Percentiles rank a stretch among this genome's conserved stretches.
Evolutionary conservation across 345 rosid species (phyloP).

Genomic region (Rhodomyrtus tomentosa): DNA sequence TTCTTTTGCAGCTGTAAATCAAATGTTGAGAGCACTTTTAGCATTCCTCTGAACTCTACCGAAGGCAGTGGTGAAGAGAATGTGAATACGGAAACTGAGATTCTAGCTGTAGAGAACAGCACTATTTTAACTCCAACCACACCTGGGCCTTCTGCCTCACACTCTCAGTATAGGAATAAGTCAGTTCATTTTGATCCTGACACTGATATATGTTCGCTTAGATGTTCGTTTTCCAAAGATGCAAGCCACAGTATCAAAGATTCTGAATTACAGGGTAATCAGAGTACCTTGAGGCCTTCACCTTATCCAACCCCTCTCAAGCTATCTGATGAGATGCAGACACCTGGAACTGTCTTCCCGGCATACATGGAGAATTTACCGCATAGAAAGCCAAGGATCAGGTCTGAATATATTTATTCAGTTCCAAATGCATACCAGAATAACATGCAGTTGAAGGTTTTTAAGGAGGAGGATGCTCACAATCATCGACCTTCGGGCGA

Average conservation of each 20-base stretch:
- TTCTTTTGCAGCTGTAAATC: constrained; percentile 40
- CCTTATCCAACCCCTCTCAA: constrained; percentile 79
- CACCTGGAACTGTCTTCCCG: constrained; percentile 90
- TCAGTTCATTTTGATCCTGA: constrained; percentile 48
- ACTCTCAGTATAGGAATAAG: background rate
- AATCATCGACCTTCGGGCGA: constrained; percentile 12
- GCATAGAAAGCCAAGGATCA: constrained; percentile 48
- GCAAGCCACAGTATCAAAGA: constrained; percentile 18
- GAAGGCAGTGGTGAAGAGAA: constrained; percentile 28
- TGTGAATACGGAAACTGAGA: constrained; percentile 10
- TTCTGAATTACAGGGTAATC: constrained; percentile 13
- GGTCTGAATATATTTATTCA: constrained; percentile 68
- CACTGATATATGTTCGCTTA: constrained; percentile 18
- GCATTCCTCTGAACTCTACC: constrained; percentile 16
- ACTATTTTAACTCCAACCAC: constrained; percentile 2
- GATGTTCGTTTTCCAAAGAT: constrained; percentile 9
- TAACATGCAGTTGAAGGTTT: constrained; percentile 22
- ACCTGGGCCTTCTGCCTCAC: background rate
- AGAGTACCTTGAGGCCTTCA: constrained; percentile 22
- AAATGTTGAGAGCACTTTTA: constrained; percentile 14
- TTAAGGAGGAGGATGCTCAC: constrained; percentile 17
- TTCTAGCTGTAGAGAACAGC: constrained; percentile 2
- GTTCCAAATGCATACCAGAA: constrained; percentile 38
- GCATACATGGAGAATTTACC: constrained; percentile 30
- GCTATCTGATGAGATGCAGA: constrained; percentile 90